A percentile compares a stretch with the other conserved stretches of the same genome.
Conservation (phyloP, 805 yeast species). For the Metschnikowia dekortorum region DNA sequence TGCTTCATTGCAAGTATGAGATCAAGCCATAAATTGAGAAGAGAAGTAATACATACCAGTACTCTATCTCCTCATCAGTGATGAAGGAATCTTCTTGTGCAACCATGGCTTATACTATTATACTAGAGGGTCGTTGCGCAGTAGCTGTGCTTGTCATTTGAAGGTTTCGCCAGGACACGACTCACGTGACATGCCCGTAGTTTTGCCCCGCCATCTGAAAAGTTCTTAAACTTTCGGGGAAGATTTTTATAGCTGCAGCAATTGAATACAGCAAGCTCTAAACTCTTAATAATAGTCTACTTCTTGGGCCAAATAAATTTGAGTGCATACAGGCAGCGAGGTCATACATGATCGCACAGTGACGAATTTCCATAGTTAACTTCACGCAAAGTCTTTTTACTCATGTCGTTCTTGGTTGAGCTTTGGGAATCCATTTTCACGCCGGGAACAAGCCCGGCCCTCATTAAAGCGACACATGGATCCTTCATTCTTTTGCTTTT, state of each 20-base stretch:
- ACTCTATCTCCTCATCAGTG: constrained; percentile 78
- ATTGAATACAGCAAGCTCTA: neutral
- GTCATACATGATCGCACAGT: constrained; percentile 1
- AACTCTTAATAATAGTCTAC: neutral
- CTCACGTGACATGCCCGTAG: constrained; percentile 9
- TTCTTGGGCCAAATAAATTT: neutral
- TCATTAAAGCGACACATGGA: constrained; percentile 82
- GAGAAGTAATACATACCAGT: constrained; percentile 43
- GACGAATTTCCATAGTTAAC: neutral
- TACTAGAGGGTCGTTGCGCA: constrained; percentile 7
- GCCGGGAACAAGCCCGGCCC: constrained; percentile 90
- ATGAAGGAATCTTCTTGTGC: constrained; percentile 37
- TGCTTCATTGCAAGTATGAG: neutral
- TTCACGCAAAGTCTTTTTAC: neutral
- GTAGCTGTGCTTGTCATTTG: neutral
- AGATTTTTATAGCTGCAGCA: neutral
- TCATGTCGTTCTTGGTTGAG: constrained; percentile 50
- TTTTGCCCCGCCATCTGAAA: neutral
- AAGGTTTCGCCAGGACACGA: constrained; percentile 8
- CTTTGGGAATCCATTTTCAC: constrained; percentile 89
- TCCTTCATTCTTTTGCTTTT: constrained; percentile 66
- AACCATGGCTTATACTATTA: constrained; percentile 29
- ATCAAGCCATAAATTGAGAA: neutral
- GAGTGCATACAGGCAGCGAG: neutral
- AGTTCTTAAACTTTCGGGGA: neutral